phyloP scores from a whole-genome alignment of 2,329 filamentous ascomycete genomes.

The Xenoacremonium recifei region DNA sequence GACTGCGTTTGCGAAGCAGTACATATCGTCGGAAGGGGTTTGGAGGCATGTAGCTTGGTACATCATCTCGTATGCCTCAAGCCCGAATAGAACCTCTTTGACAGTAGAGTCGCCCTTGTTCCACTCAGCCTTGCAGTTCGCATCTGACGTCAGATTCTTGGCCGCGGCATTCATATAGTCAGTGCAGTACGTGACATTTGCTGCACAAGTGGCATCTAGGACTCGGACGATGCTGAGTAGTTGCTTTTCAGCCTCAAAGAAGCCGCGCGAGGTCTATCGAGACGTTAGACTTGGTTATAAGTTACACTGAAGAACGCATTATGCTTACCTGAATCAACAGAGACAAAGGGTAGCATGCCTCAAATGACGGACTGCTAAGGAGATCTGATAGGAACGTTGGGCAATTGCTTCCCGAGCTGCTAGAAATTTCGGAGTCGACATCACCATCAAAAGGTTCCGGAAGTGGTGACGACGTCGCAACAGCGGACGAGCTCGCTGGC shows the following conservation, averaged over 20 bases:
- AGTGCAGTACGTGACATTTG: slow-evolving; percentile 64
- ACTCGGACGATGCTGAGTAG: slow-evolving; percentile 70
- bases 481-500: slow-evolving; percentile 17
- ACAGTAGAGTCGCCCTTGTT: slow-evolving; percentile 66
- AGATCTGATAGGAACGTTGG: slow-evolving; percentile 67
- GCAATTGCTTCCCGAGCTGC: slow-evolving; percentile 50
- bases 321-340: slow-evolving; percentile 71
- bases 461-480: slow-evolving; percentile 49
- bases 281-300: slow-evolving; percentile 9
- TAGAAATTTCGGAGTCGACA: slow-evolving; percentile 61
- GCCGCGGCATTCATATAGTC: slow-evolving; percentile 64
- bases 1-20: slow-evolving; percentile 81
- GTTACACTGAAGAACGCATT: no score
- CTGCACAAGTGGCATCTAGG: slow-evolving; percentile 75
- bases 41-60: slow-evolving; percentile 80
- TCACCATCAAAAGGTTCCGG: slow-evolving; percentile 62
- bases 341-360: slow-evolving; percentile 78
- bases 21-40: slow-evolving; percentile 62
- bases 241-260: slow-evolving; percentile 77
- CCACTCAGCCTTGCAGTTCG: slow-evolving; percentile 73
- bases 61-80: slow-evolving; percentile 73
- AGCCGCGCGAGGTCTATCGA: slow-evolving; percentile 71
- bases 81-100: slow-evolving; percentile 69
- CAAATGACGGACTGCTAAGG: slow-evolving; percentile 64
- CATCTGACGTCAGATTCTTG: slow-evolving; percentile 56